Evolutionary conservation across 2,329 filamentous ascomycete species (phyloP).

Genomic region (Cadophora luteo-olivacea): DNA sequence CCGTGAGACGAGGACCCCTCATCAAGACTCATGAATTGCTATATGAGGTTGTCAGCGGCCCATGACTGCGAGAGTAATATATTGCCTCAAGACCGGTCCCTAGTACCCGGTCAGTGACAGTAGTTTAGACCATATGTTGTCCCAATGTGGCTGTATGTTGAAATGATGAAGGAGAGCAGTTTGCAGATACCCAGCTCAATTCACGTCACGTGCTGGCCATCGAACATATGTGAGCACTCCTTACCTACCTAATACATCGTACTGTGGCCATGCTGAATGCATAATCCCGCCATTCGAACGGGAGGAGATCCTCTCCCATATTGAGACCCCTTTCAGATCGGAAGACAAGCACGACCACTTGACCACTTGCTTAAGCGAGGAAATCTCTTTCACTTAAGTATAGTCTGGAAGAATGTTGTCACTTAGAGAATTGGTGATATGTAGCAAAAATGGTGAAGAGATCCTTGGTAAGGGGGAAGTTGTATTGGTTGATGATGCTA

Average conservation of each 20-base stretch:
- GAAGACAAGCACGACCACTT: background rate
- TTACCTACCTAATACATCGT: background rate
- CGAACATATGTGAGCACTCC: no score
- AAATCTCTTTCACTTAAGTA: background rate
- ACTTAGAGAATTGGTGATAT: background rate
- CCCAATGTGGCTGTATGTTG: background rate
- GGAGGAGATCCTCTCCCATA: background rate
- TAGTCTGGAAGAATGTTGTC: background rate
- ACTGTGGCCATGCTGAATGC: background rate
- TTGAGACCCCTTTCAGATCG: background rate
- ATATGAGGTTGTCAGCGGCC: background rate
- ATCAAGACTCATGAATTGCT: background rate
- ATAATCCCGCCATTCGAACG: background rate
- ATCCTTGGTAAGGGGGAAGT: background rate
- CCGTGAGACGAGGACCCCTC: slow-evolving; percentile 3
- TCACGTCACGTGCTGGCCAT: no score
- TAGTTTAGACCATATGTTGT: background rate
- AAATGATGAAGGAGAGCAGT: background rate
- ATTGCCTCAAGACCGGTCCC: background rate
- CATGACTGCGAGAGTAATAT: background rate
- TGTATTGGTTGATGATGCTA: background rate
- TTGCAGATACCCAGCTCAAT: background rate
- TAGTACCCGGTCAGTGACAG: background rate
- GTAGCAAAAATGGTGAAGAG: background rate
- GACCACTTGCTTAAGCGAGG: background rate